Conservation (phyloP, 257 asterid genomes). For the Scutellaria barbata region DNA sequence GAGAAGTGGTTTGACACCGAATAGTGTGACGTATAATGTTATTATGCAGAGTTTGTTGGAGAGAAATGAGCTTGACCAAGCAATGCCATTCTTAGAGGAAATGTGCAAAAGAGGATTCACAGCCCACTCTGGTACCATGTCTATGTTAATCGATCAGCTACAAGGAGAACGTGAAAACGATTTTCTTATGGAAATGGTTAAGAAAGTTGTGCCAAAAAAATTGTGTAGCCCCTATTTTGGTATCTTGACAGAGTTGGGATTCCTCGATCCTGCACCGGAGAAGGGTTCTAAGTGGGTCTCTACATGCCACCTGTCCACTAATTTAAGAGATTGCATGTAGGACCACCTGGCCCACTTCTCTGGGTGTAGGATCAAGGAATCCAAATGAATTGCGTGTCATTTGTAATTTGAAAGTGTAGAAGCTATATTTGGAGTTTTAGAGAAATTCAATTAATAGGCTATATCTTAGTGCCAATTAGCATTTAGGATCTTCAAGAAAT, state of each 20-base stretch:
- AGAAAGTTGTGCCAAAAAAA: constrained; percentile 1
- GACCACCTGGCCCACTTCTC: too few relatives aligned
- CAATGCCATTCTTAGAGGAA: constrained; percentile 24
- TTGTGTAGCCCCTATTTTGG: not conserved
- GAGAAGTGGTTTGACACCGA: constrained; percentile 13
- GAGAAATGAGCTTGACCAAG: constrained; percentile 4
- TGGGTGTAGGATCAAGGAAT: too few relatives aligned
- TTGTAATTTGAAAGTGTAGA: not conserved
- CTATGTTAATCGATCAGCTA: constrained; percentile 24
- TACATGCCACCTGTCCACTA: too few relatives aligned
- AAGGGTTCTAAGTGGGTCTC: not conserved
- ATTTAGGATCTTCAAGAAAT: too few relatives aligned
- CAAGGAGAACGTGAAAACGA: not conserved
- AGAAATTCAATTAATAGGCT: not conserved
- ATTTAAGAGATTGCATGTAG: too few relatives aligned
- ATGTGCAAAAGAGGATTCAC: constrained; percentile 18
- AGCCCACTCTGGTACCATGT: not conserved
- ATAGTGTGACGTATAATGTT: constrained; percentile 19
- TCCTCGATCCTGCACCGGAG: too few relatives aligned
- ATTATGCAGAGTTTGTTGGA: constrained; percentile 23
- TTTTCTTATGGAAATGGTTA: constrained; percentile 23
- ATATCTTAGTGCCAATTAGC: too few relatives aligned
- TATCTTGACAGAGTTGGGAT: not conserved
- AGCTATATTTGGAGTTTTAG: not conserved
- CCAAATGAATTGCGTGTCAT: not conserved